These are phyloP conservation scores for Colletotrichum filicis DNA, from an alignment of 2,329 filamentous ascomycete species.

Conservation along the genomic window DNA sequence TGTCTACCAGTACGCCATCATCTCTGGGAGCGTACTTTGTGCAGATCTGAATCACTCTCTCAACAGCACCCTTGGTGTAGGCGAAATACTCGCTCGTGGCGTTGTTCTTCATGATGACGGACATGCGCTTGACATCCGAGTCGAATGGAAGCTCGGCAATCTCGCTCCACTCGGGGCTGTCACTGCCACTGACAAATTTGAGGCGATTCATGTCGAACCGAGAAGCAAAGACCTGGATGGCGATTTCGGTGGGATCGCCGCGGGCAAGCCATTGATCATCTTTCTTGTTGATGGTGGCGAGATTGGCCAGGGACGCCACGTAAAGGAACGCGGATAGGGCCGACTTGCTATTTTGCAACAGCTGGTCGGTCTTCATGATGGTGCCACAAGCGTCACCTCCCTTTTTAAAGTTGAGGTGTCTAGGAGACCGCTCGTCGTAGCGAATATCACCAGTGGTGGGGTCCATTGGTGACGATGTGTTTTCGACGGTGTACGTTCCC, in stretches of 20 bases:
- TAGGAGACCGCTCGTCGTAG: slow-evolving; percentile 41
- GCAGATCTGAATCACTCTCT: slow-evolving; percentile 72
- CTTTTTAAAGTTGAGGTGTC: slow-evolving; percentile 22
- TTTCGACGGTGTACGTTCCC: slow-evolving; percentile 68
- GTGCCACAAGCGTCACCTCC: slow-evolving; percentile 40
- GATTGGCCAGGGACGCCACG: slow-evolving; percentile 67
- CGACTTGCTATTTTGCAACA: slow-evolving; percentile 54
- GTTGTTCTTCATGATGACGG: slow-evolving; percentile 68
- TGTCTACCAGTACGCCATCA: slow-evolving; percentile 43
- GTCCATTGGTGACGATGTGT: slow-evolving; percentile 66
- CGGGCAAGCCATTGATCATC: slow-evolving; percentile 65
- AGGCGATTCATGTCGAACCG: slow-evolving; percentile 72
- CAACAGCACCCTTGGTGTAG: slow-evolving; percentile 74
- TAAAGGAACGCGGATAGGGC: slow-evolving; percentile 65
- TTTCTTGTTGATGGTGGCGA: slow-evolving; percentile 59
- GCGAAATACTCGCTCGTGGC: slow-evolving; percentile 44
- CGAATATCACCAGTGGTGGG: slow-evolving; percentile 63
- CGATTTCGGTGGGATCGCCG: slow-evolving; percentile 77
- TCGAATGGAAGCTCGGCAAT: slow-evolving; percentile 77
- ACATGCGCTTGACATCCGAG: slow-evolving; percentile 80
- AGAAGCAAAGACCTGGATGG: slow-evolving; percentile 76
- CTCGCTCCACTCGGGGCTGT: slow-evolving; percentile 62
- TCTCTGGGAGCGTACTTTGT: slow-evolving; percentile 48
- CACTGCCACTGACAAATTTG: slow-evolving; percentile 57
- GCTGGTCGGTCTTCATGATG: slow-evolving; percentile 40